Percentiles rank a stretch among this genome's conserved stretches.
These are phyloP conservation scores for Cardamine resedifolia DNA, from an alignment of 345 rosid species.

Conservation along the genomic window DNA sequence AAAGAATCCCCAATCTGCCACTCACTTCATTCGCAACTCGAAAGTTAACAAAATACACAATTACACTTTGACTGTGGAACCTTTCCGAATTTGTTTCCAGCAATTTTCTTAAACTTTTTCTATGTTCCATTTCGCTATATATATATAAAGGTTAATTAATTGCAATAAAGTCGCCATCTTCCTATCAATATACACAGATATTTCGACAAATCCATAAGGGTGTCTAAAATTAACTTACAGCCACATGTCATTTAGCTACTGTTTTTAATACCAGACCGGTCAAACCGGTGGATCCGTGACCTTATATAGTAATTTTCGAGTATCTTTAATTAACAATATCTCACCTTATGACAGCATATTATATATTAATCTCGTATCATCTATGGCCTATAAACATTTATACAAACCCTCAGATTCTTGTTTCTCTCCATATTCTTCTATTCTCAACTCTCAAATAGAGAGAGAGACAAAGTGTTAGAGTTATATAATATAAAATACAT, in stretches of 20 bases:
- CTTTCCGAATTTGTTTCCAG: neutral
- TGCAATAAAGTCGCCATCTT: conserved; percentile 26
- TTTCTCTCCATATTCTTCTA: conserved; percentile 7
- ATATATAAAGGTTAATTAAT: neutral
- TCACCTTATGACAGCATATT: conserved; percentile 30
- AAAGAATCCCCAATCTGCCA: neutral
- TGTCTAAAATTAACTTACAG: conserved; percentile 15
- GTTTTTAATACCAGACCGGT: conserved; percentile 22
- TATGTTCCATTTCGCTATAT: neutral
- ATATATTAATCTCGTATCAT: conserved; percentile 15
- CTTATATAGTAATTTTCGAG: conserved; percentile 5
- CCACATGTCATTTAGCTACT: conserved; percentile 27
- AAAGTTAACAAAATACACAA: conserved; percentile 18
- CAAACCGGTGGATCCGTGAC: conserved; percentile 36
- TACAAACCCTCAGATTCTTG: neutral
- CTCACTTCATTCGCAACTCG: conserved; percentile 1
- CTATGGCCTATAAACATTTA: conserved; percentile 13
- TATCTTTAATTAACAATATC: neutral
- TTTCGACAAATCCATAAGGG: conserved; percentile 11
- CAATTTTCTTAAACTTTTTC: neutral
- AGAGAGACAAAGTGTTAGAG: neutral
- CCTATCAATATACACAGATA: conserved; percentile 22
- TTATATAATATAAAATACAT: neutral
- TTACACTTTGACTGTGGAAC: conserved; percentile 22
- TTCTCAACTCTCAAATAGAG: conserved; percentile 19